Conservation (phyloP, 345 rosid genomes). For the Moricandia arvensis region DNA sequence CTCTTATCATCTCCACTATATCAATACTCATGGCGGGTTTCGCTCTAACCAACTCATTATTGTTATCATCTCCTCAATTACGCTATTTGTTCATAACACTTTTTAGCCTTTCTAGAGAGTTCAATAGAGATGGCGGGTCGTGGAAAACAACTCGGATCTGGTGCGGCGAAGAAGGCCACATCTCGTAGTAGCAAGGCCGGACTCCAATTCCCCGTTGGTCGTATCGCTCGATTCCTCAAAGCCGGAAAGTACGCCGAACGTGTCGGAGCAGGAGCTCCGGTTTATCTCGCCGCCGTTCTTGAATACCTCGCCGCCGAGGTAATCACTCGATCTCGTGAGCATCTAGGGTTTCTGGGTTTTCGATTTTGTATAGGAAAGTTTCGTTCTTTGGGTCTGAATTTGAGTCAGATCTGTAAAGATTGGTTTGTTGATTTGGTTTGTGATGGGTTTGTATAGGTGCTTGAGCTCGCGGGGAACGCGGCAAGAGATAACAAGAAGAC, state of each 20-base stretch:
- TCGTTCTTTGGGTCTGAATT: background rate
- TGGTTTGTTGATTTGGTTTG: background rate
- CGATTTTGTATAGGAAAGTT: background rate
- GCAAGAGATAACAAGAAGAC: constrained; percentile 94
- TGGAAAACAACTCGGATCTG: constrained; percentile 85
- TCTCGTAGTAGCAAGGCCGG: constrained; percentile 96
- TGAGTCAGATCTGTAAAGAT: background rate
- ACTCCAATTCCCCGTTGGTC: constrained; percentile 89
- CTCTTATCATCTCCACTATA: constrained; percentile 35
- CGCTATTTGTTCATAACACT: background rate
- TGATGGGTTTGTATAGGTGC: constrained; percentile 45
- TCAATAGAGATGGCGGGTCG: constrained; percentile 65
- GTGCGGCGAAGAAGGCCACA: constrained; percentile 77
- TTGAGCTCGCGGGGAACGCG: constrained; percentile 85
- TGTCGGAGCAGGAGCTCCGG: constrained; percentile 98
- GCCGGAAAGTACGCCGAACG: constrained; percentile 97
- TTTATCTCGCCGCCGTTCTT: constrained; percentile 95
- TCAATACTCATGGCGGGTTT: constrained; percentile 16
- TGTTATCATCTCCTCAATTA: background rate
- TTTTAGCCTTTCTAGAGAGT: background rate
- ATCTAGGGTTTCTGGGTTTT: constrained; percentile 1
- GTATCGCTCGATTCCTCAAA: constrained; percentile 87
- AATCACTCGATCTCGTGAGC: constrained; percentile 10
- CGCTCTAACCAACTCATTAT: background rate
- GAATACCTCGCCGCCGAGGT: constrained; percentile 97